Conservation (phyloP, 805 yeast genomes). For the Candida montana region DNA sequence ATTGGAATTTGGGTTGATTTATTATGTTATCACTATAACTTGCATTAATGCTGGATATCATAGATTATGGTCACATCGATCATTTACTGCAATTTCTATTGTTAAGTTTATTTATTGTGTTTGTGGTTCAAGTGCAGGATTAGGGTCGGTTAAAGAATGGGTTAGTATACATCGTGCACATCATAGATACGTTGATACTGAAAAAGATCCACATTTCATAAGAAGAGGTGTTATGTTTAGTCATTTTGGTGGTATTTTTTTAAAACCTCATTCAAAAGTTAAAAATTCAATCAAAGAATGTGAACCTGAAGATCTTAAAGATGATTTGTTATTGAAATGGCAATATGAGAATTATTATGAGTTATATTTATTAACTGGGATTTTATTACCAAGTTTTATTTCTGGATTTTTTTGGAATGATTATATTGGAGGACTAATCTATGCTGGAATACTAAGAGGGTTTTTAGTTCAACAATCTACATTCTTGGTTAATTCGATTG, state of each 20-base stretch:
- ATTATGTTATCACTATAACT: slow-evolving; percentile 59
- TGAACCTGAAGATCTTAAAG: slow-evolving; percentile 56
- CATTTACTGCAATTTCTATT: slow-evolving; percentile 42
- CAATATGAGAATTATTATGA: slow-evolving; percentile 35
- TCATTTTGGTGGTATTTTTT: slow-evolving; percentile 84
- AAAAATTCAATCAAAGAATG: slow-evolving; percentile 28
- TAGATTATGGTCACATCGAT: slow-evolving; percentile 63
- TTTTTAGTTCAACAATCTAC: slow-evolving; percentile 74
- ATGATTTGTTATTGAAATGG: slow-evolving; percentile 41
- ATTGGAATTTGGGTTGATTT: slow-evolving; percentile 42
- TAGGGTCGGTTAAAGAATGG: slow-evolving; percentile 79
- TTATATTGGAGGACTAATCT: slow-evolving; percentile 68
- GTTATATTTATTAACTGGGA: slow-evolving; percentile 45
- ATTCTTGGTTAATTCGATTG: slow-evolving; percentile 73
- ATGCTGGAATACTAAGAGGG: slow-evolving; percentile 72
- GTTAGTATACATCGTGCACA: slow-evolving; percentile 82
- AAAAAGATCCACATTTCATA: slow-evolving; percentile 81
- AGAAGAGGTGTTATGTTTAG: slow-evolving; percentile 77
- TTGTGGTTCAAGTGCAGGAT: slow-evolving; percentile 66
- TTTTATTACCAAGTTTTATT: slow-evolving; percentile 59
- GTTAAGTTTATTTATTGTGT: slow-evolving; percentile 48
- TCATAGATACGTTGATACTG: slow-evolving; percentile 85
- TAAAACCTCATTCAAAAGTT: slow-evolving; percentile 57
- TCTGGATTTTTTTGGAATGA: slow-evolving; percentile 70
- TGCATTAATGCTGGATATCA: slow-evolving; percentile 83